These are phyloP conservation scores for Boletus insuetus DNA, from an alignment of 768 basidiomycete genomes.

Conservation along the genomic window DNA sequence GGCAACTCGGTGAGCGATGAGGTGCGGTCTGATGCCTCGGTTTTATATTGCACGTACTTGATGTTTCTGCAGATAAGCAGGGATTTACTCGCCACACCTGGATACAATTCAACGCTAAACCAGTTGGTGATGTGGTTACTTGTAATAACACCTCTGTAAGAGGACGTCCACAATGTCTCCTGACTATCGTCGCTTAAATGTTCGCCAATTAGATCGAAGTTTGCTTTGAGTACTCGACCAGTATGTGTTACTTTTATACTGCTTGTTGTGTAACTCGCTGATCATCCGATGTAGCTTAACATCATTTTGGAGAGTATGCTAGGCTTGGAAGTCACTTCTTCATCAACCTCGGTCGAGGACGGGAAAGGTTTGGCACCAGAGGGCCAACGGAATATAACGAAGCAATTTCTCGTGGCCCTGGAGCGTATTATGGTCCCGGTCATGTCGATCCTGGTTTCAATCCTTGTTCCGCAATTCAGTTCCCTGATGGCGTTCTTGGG, in stretches of 20 bases:
- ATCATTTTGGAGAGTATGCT: constrained; percentile 78
- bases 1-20: constrained; percentile 77
- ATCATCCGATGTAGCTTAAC: constrained; percentile 53
- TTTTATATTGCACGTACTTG: background rate
- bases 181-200: constrained; percentile 15
- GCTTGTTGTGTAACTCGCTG: background rate
- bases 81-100: constrained; percentile 69
- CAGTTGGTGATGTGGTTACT: constrained; percentile 81
- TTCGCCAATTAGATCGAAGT: constrained; percentile 64
- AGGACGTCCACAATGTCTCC: background rate
- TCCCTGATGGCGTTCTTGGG: constrained; percentile 88
- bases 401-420: constrained; percentile 41
- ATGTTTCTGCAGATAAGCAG: constrained; percentile 62
- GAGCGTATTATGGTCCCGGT: constrained; percentile 60
- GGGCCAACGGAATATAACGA: constrained; percentile 22
- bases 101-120: constrained; percentile 72
- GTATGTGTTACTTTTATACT: constrained; percentile 38
- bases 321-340: constrained; percentile 50
- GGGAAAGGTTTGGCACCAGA: constrained; percentile 20
- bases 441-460: constrained; percentile 65
- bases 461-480: constrained; percentile 76
- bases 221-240: constrained; percentile 78
- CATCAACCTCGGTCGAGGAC: constrained; percentile 22
- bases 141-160: constrained; percentile 72
- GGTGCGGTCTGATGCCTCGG: constrained; percentile 39